Conservation (phyloP, 331 rosid genomes). For the Phaseolus coccineus region DNA sequence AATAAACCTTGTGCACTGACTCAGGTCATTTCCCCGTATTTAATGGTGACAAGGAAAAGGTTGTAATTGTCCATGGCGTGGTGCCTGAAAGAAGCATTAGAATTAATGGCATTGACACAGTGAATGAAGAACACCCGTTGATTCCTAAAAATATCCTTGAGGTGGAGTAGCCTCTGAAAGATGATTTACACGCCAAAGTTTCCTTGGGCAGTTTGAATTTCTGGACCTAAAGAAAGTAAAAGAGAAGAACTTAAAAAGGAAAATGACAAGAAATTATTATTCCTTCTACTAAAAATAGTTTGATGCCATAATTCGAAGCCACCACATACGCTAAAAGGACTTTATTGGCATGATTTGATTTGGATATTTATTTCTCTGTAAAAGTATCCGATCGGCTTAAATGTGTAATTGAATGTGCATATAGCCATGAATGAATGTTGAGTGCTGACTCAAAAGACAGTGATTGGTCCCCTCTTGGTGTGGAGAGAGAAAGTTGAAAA, state of each 20-base stretch:
- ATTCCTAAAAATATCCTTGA: not conserved
- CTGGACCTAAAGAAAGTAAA: not conserved
- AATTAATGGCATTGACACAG: conserved; percentile 36
- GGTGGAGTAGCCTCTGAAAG: not conserved
- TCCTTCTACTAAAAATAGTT: conserved; percentile 21
- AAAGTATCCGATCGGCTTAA: conserved; percentile 14
- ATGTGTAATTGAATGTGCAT: conserved; percentile 17
- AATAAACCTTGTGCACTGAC: too few relatives aligned
- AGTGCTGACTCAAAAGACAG: conserved; percentile 43
- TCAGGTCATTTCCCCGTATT: not conserved
- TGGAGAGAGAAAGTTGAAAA: conserved; percentile 25
- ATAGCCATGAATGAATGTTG: conserved; percentile 7
- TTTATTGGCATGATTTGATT: conserved; percentile 39
- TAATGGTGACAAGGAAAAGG: not conserved
- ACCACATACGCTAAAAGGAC: conserved; percentile 35
- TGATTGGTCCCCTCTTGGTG: conserved; percentile 37
- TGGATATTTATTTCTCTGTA: conserved; percentile 28
- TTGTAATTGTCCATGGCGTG: conserved; percentile 9
- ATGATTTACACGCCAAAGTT: conserved; percentile 9
- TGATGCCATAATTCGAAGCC: conserved; percentile 24
- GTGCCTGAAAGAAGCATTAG: conserved; percentile 16
- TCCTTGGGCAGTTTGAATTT: not conserved
- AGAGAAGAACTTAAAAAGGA: not conserved
- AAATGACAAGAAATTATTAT: not conserved
- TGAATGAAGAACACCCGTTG: conserved; percentile 3